Percentiles rank a stretch among this genome's conserved stretches.
phyloP scores from a whole-genome alignment of 371 early-diverging fungal genomes.

The Mortierella sp. region DNA sequence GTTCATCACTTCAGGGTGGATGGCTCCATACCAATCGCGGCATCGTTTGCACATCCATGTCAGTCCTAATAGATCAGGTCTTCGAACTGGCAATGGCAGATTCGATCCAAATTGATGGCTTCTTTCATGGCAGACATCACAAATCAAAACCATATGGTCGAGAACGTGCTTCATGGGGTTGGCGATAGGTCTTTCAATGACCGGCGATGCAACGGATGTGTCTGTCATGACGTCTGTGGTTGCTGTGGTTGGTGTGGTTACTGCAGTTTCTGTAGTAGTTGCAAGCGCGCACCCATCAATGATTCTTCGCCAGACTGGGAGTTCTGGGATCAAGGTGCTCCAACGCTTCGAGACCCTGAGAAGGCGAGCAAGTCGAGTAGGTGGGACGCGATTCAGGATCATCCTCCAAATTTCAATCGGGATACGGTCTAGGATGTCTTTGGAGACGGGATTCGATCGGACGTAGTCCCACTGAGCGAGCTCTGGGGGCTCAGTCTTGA shows the following conservation, averaged over 20 bases:
- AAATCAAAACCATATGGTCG: conserved; percentile 9
- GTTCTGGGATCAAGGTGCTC: background rate
- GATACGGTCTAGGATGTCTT: background rate
- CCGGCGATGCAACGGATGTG: background rate
- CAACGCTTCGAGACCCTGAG: conserved; percentile 4
- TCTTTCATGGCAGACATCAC: conserved; percentile 2
- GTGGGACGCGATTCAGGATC: conserved; percentile 10
- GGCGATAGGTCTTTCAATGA: background rate
- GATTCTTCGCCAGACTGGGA: conserved; percentile 12
- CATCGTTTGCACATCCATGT: conserved; percentile 12
- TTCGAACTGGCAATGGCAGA: conserved; percentile 6
- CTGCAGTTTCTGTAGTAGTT: no score
- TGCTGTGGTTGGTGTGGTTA: no score
- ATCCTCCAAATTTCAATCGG: conserved; percentile 6
- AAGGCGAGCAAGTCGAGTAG: conserved; percentile 2
- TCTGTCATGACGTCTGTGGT: no score
- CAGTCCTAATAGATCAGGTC: conserved; percentile 3
- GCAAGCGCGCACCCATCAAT: no score
- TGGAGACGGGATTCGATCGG: background rate
- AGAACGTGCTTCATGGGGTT: conserved; percentile 2
- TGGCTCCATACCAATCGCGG: background rate
- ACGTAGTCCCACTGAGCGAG: background rate
- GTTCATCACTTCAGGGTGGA: conserved; percentile 1
- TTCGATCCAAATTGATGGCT: conserved; percentile 1
- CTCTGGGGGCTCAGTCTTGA: conserved; percentile 9